A percentile compares a stretch with the other conserved stretches of the same genome.
Conservation (phyloP, 2,329 filamentous ascomycete genomes). For the Metarhizium sp. region DNA sequence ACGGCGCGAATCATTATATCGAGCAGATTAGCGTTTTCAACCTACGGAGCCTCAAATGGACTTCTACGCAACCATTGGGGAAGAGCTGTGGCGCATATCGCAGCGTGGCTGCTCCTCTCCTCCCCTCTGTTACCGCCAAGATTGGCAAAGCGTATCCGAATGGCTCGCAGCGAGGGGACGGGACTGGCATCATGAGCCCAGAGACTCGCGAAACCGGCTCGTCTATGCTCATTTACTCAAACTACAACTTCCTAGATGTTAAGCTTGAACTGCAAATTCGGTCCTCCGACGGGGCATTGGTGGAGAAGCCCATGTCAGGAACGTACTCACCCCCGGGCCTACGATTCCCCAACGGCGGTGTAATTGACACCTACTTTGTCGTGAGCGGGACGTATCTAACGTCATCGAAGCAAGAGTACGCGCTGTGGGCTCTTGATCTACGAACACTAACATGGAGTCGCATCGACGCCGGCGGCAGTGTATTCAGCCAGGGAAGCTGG, state of each 20-base stretch:
- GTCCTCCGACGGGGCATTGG: slow-evolving; percentile 70
- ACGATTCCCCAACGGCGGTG: slow-evolving; percentile 88
- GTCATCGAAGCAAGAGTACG: slow-evolving; percentile 96
- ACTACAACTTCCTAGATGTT: slow-evolving; percentile 97
- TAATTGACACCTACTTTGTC: slow-evolving; percentile 94
- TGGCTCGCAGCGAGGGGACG: slow-evolving; percentile 31
- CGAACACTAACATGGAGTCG: slow-evolving; percentile 85
- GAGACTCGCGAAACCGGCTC: slow-evolving; percentile 48
- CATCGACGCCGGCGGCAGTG: slow-evolving; percentile 87
- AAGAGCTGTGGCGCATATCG: slow-evolving; percentile 94
- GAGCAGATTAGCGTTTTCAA: slow-evolving; percentile 99
- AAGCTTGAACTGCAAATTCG: slow-evolving; percentile 91
- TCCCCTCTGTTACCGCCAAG: slow-evolving; percentile 52
- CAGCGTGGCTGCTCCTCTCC: slow-evolving; percentile 83
- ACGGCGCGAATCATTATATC: slow-evolving; percentile 97
- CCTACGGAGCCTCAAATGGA: slow-evolving; percentile 89
- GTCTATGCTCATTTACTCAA: slow-evolving; percentile 94
- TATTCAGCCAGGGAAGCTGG: slow-evolving; percentile 97
- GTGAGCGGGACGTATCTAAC: slow-evolving; percentile 96
- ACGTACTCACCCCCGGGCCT: slow-evolving; percentile 83
- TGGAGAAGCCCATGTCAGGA: slow-evolving; percentile 83
- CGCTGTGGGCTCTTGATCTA: slow-evolving; percentile 88
- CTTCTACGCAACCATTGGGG: slow-evolving; percentile 74
- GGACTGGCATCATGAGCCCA: slow-evolving; percentile 33
- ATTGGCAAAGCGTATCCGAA: slow-evolving; percentile 52